These are phyloP conservation scores for Cryphonectria carpinicola DNA, from an alignment of 2,329 filamentous ascomycete genomes.

Conservation along the genomic window DNA sequence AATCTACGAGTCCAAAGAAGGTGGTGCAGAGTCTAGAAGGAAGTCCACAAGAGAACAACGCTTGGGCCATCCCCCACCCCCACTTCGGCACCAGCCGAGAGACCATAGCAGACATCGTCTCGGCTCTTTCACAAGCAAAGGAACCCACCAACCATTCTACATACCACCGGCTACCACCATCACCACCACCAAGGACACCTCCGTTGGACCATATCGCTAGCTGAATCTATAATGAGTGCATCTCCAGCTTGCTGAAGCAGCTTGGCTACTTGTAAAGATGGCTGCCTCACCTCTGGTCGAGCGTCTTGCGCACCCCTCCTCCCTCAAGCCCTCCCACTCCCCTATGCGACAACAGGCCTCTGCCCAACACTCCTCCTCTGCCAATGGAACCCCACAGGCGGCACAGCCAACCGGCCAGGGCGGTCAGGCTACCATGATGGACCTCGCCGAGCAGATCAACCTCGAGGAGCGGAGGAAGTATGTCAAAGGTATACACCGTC, in stretches of 20 bases:
- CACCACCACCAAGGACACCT: neutral
- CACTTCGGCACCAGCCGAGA: slow-evolving; percentile 4
- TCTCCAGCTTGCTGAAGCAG: neutral
- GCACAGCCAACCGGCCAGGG: slow-evolving; percentile 25
- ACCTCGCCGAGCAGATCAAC: slow-evolving; percentile 80
- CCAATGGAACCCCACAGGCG: slow-evolving; percentile 34
- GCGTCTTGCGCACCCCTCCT: slow-evolving; percentile 28
- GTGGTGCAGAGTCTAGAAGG: neutral
- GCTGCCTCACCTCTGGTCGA: slow-evolving; percentile 52
- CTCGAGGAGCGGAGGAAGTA: slow-evolving; percentile 86
- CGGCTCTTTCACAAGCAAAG: slow-evolving; percentile 7
- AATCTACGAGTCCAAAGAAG: neutral
- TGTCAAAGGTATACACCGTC: slow-evolving; percentile 68
- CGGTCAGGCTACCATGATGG: slow-evolving; percentile 46
- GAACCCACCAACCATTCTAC: neutral
- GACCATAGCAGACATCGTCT: neutral
- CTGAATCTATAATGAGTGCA: neutral
- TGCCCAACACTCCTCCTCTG: slow-evolving; percentile 36
- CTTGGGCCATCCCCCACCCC: slow-evolving; percentile 4
- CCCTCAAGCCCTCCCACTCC: slow-evolving; percentile 29
- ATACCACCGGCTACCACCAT: neutral
- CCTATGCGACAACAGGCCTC: slow-evolving; percentile 37
- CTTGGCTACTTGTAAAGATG: slow-evolving; percentile 39
- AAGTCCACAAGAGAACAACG: neutral
- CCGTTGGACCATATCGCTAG: neutral